These are phyloP conservation scores for Musa beccarii DNA, from an alignment of 176 grass and related monocot genomes.

Conservation along the genomic window DNA sequence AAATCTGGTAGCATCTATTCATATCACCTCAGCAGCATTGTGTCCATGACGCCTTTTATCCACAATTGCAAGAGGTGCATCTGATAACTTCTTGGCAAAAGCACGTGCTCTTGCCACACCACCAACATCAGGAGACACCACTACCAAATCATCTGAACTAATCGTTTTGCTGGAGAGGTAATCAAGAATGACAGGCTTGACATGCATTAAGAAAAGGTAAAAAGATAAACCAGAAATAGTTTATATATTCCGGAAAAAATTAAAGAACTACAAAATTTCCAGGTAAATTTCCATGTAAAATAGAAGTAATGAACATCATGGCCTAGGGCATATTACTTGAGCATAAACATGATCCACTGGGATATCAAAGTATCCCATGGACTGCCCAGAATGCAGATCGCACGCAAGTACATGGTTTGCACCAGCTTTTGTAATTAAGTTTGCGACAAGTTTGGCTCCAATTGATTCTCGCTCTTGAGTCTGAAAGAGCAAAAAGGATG, in stretches of 20 bases:
- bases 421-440: conserved; percentile 76
- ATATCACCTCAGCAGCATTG: conserved; percentile 49
- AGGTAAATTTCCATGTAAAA: neutral
- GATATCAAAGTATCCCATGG: conserved; percentile 91
- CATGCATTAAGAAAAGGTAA: conserved; percentile 1
- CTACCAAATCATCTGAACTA: conserved; percentile 57
- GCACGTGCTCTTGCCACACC: conserved; percentile 64
- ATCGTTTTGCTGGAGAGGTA: conserved; percentile 91
- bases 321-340: conserved; percentile 26
- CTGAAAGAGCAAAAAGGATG: conserved; percentile 10
- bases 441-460: conserved; percentile 69
- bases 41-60: conserved; percentile 57
- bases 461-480: conserved; percentile 66
- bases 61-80: conserved; percentile 65
- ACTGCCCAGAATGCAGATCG: conserved; percentile 83
- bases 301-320: neutral
- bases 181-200: conserved; percentile 76
- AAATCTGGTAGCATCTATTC: neutral
- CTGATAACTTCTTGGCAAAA: conserved; percentile 76
- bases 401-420: conserved; percentile 73
- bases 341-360: conserved; percentile 78
- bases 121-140: conserved; percentile 72
- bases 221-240: neutral
- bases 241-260: neutral
- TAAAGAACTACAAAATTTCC: neutral